Percentiles rank a stretch among this genome's conserved stretches.
These are phyloP conservation scores for Pezicula neosporulosa DNA, from an alignment of 2,329 filamentous ascomycete genomes.

Conservation along the genomic window DNA sequence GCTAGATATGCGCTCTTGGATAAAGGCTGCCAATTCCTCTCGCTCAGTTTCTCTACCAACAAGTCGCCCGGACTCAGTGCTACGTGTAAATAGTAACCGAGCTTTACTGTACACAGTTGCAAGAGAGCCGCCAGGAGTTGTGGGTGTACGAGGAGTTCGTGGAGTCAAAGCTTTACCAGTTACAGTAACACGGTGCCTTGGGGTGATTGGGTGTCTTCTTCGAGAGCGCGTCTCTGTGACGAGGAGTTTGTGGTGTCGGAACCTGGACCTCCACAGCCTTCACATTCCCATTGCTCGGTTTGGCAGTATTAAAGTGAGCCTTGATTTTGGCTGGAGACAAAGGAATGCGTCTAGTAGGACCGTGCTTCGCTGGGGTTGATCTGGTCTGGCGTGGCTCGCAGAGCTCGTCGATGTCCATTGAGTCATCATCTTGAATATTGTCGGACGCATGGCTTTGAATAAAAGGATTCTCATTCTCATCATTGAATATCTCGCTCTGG, in stretches of 20 bases:
- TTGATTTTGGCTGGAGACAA: slow-evolving; percentile 43
- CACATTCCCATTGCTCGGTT: slow-evolving; percentile 34
- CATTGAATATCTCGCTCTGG: slow-evolving; percentile 44
- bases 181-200: slow-evolving; percentile 78
- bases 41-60: slow-evolving; percentile 43
- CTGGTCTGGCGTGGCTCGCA: slow-evolving; percentile 19
- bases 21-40: slow-evolving; percentile 64
- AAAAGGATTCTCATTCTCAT: slow-evolving; percentile 66
- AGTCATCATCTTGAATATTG: slow-evolving; percentile 32
- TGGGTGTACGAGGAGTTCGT: slow-evolving; percentile 71
- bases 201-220: slow-evolving; percentile 71
- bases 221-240: slow-evolving; percentile 75
- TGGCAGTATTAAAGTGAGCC: slow-evolving; percentile 22
- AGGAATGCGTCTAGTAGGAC: slow-evolving; percentile 34
- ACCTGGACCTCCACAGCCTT: slow-evolving; percentile 38
- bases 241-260: slow-evolving; percentile 69
- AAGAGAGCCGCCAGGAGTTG: slow-evolving; percentile 59
- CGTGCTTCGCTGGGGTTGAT: slow-evolving; percentile 44
- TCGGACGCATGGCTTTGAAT: slow-evolving; percentile 29
- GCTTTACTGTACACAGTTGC: slow-evolving; percentile 84
- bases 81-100: slow-evolving; percentile 79
- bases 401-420: slow-evolving; percentile 39
- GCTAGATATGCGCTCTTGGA: slow-evolving; percentile 58
- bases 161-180: slow-evolving; percentile 73
- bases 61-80: slow-evolving; percentile 27